Evolutionary conservation across 176 grass and related monocot species (phyloP).

Genomic region (Neostapfia colusana): DNA sequence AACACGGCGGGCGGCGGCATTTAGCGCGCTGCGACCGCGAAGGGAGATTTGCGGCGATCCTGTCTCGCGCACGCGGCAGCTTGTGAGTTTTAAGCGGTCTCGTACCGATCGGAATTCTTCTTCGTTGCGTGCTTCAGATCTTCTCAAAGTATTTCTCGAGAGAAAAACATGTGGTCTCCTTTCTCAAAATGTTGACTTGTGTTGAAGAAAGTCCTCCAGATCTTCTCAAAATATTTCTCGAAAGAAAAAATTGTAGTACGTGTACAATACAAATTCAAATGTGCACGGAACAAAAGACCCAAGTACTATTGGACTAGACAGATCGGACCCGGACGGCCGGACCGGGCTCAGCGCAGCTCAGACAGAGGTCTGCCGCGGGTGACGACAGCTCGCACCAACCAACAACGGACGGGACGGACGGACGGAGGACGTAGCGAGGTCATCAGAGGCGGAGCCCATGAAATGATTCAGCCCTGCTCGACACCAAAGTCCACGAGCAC

Average conservation of each 20-base stretch:
- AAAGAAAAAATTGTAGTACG: too few species aligned
- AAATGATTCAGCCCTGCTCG: not conserved
- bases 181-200: not conserved
- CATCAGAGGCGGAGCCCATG: not conserved
- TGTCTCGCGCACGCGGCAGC: not conserved
- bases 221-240: too few species aligned
- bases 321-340: not conserved
- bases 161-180: too few species aligned
- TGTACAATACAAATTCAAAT: not conserved
- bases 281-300: not conserved
- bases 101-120: not conserved
- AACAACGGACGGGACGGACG: not conserved
- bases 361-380: not conserved
- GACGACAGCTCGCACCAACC: constrained; percentile 12
- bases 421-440: not conserved
- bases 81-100: not conserved
- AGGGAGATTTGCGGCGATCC: not conserved
- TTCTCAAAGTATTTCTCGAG: too few species aligned
- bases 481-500: constrained; percentile 22
- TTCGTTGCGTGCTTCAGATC: not conserved
- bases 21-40: not conserved
- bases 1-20: not conserved
- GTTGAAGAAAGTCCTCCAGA: not conserved
- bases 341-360: too few species aligned
- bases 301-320: not conserved